Percentiles rank a stretch among this genome's conserved stretches.
phyloP scores from a whole-genome alignment of 2,329 filamentous ascomycete species.

The Ophiostoma sp. region DNA sequence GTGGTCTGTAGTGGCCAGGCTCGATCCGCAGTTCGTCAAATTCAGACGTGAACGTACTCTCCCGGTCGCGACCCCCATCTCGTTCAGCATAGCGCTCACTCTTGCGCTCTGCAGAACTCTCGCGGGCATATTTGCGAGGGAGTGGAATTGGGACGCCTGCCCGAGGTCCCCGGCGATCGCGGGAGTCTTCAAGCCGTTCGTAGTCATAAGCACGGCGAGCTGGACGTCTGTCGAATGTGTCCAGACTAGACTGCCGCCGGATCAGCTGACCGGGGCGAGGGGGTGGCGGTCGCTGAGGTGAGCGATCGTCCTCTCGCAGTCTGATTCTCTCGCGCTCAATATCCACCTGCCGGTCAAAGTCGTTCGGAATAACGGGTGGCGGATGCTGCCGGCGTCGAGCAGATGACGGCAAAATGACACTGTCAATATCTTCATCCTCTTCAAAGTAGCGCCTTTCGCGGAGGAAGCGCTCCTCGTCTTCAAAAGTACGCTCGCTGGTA shows the following conservation, averaged over 20 bases:
- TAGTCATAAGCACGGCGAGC: constrained; percentile 22
- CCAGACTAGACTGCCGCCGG: constrained; percentile 79
- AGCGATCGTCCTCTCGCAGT: background rate
- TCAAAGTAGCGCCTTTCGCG: constrained; percentile 47
- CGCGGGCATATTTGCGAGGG: constrained; percentile 9
- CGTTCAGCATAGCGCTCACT: constrained; percentile 16
- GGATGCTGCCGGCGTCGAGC: constrained; percentile 34
- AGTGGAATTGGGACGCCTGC: constrained; percentile 28
- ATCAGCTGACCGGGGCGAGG: constrained; percentile 60
- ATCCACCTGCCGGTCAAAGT: constrained; percentile 44
- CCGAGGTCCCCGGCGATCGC: constrained; percentile 36
- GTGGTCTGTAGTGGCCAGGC: constrained; percentile 2
- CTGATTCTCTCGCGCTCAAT: constrained; percentile 28
- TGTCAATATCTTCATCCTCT: constrained; percentile 44
- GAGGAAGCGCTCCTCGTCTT: constrained; percentile 40
- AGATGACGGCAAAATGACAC: constrained; percentile 12
- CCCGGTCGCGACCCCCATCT: background rate
- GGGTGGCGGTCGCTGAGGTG: constrained; percentile 41
- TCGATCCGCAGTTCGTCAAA: constrained; percentile 48
- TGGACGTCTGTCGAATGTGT: constrained; percentile 80
- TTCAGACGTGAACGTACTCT: background rate
- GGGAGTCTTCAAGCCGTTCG: constrained; percentile 16
- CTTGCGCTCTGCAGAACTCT: constrained; percentile 18
- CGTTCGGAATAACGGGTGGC: constrained; percentile 27
- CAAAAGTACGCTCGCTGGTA: constrained; percentile 40